Base-by-base conservation (phyloP, 805 yeast species). In the Sugiyamaella lignohabitans region DNA sequence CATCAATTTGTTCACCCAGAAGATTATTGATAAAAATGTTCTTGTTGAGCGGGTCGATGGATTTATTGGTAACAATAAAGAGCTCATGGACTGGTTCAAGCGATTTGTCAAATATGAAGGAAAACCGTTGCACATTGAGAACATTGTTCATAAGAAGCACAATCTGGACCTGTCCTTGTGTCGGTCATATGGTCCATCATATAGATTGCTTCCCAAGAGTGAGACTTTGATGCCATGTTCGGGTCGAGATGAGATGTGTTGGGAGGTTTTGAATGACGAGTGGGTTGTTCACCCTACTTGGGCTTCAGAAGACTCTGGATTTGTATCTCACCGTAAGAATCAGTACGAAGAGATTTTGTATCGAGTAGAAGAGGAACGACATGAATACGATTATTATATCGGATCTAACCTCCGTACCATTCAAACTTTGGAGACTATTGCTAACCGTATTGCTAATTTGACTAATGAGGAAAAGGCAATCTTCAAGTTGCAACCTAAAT, bases 271-370 rank as follows among this genome's bases (percentile, higher is more conserved):
- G 57, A 93, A 93, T 65, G 98, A 93, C 64, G 98, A 91, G 66
- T 93, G 98, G 97, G 98, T 93, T 30, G 96, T 97, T 4, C 98
- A 93, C 66, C 99, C 99, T 19, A 94, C 96, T n/a, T 93, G 99
- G 99, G 98, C 98, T 3, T 91, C 98, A 0, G 99, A 93, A 65
- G 99, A 93, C 65, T 86, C 96, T 10, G 99, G 98, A 0, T 93
- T 91, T 59, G 89, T 93, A 62, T 96, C 98, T n/a, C 99, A 93
- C 65, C 79, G 98, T 54, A 93, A 93, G 67, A 93, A 93, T 63
- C 98, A 93, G 68, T 93, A 91, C 63, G 99, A 93, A 66, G 99
- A 93, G 64, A 86, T 93, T 42, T 68, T 93, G 46, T 89, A 88
- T 70, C 83, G 95, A 63, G 87, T 89, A 49, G 98, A 93, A 66